Percentiles rank a stretch among this genome's conserved stretches.
Conservation (phyloP, 805 yeast species). For the Candida xiaguanensis region DNA sequence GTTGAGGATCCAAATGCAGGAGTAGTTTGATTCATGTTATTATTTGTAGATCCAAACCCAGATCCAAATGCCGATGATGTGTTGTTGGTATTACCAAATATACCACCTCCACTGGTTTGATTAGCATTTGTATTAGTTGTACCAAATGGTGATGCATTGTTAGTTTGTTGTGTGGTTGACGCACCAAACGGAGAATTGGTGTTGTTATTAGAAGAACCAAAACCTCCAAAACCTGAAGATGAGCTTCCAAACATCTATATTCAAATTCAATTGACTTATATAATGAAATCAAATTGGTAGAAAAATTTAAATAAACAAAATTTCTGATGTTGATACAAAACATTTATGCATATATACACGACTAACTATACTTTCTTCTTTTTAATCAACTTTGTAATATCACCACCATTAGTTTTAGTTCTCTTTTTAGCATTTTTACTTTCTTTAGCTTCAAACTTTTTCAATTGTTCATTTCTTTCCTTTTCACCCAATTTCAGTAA, state of each 20-base stretch:
- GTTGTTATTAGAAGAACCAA: constrained; percentile 22
- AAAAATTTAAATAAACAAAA: neutral
- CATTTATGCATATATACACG: neutral
- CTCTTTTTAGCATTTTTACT: constrained; percentile 12
- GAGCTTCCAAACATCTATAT: constrained; percentile 47
- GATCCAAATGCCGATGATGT: constrained; percentile 27
- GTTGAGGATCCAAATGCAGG: constrained; percentile 19
- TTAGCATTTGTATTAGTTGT: constrained; percentile 12
- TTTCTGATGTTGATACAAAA: constrained; percentile 2
- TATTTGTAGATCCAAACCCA: constrained; percentile 12
- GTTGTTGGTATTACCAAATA: constrained; percentile 9
- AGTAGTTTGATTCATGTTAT: constrained; percentile 16
- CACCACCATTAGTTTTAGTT: constrained; percentile 11
- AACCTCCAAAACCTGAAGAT: constrained; percentile 53
- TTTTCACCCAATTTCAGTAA: constrained; percentile 59
- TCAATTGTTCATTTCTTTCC: constrained; percentile 66
- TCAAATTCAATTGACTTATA: constrained; percentile 26
- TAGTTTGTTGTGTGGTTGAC: constrained; percentile 14
- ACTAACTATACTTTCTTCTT: constrained; percentile 14
- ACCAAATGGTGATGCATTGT: constrained; percentile 20
- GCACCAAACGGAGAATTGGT: constrained; percentile 35
- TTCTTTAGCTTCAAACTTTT: constrained; percentile 57
- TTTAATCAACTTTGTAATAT: constrained; percentile 16
- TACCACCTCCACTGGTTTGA: constrained; percentile 4
- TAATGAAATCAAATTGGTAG: neutral